Conservation (phyloP, 1,139 yeast species). For the Yamadazyma buinensis region DNA sequence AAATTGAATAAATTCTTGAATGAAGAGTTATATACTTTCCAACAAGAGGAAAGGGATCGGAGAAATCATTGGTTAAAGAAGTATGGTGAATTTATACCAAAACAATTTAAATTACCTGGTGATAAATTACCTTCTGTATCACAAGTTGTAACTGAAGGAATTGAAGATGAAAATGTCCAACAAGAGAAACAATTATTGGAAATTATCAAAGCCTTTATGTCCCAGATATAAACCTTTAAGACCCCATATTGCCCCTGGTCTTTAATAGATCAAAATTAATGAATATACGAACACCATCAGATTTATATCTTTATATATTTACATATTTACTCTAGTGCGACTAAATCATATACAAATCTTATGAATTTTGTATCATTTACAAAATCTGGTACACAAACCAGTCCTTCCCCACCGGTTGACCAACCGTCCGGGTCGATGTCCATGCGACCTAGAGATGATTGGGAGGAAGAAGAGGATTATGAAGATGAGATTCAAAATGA, state of each 20-base stretch:
- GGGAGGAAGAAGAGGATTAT: not conserved
- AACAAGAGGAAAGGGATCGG: conserved; percentile 33
- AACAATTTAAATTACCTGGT: conserved; percentile 39
- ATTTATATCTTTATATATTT: too few relatives aligned
- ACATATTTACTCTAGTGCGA: too few relatives aligned
- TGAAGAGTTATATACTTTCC: conserved; percentile 30
- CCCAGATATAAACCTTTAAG: too few relatives aligned
- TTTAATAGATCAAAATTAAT: not conserved
- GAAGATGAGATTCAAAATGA: not conserved
- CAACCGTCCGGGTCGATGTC: not conserved
- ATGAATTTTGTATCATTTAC: conserved; percentile 7
- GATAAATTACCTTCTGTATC: conserved; percentile 38
- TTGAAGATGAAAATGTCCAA: conserved; percentile 21
- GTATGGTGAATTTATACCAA: conserved; percentile 43
- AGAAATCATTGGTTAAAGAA: conserved; percentile 35
- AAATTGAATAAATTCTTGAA: conserved; percentile 31
- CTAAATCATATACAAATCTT: too few relatives aligned
- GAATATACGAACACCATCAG: too few relatives aligned
- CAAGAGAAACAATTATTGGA: conserved; percentile 23
- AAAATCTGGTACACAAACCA: not conserved
- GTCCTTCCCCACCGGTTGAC: too few relatives aligned
- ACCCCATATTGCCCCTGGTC: conserved; percentile 1
- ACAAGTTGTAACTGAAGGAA: conserved; percentile 43
- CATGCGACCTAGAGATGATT: not conserved
- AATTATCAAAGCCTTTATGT: conserved; percentile 16